Evolutionary conservation across 2,329 filamentous ascomycete species (phyloP).

Genomic region (Tolypocladium inflatum): DNA sequence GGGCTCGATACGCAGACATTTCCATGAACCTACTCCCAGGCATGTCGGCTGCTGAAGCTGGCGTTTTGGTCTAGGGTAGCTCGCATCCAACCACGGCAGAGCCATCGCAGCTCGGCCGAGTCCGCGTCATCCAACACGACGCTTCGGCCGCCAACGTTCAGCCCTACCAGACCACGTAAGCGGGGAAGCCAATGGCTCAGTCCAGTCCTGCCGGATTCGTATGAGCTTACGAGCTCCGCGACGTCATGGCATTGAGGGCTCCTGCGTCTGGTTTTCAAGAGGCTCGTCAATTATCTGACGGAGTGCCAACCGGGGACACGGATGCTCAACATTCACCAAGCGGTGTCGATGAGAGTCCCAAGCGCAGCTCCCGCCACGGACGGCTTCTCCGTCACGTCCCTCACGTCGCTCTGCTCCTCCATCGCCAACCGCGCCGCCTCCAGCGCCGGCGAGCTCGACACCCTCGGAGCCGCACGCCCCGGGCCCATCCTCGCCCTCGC

Average conservation of each 20-base stretch:
- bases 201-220: neutral
- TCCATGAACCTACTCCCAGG: too few species aligned
- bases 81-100: neutral
- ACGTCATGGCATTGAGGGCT: neutral
- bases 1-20: too few species aligned
- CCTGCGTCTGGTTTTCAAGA: neutral
- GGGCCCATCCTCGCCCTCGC: neutral
- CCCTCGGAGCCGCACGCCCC: neutral
- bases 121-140: neutral
- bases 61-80: too few species aligned
- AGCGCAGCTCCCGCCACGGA: conserved; percentile 13
- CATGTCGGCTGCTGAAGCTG: too few species aligned
- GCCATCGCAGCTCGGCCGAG: neutral
- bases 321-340: neutral
- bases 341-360: neutral
- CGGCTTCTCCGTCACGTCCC: conserved; percentile 23
- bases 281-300: neutral
- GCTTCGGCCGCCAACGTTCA: neutral
- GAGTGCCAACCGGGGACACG: neutral
- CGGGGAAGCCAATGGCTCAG: neutral
- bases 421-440: conserved; percentile 20
- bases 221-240: neutral
- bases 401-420: conserved; percentile 19
- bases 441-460: conserved; percentile 14
- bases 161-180: neutral